Evolutionary conservation across 305 asterid genomes (phyloP).

Genomic region (Fraxinus paxiana): DNA sequence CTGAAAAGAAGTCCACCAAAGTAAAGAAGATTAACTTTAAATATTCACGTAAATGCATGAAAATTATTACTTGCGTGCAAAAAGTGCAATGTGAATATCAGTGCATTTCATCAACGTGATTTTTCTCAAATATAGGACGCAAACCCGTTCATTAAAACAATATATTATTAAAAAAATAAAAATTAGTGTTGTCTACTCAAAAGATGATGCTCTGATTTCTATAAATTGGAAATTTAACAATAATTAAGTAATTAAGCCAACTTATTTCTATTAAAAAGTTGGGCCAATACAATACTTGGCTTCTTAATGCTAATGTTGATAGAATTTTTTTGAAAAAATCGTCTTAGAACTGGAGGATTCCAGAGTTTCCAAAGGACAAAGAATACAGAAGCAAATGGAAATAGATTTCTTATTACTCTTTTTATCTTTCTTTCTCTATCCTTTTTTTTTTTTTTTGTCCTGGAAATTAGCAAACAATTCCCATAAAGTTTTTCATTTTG

Average conservation of each 20-base stretch:
- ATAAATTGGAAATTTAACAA: neutral
- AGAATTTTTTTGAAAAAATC: neutral
- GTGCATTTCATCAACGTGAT: neutral
- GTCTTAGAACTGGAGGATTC: neutral
- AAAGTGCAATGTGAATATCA: neutral
- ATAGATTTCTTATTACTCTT: neutral
- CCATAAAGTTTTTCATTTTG: neutral
- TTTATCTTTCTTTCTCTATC: neutral
- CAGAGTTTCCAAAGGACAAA: neutral
- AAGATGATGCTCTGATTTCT: neutral
- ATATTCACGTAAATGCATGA: neutral
- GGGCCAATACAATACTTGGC: neutral
- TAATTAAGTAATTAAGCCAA: neutral
- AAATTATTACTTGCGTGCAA: neutral
- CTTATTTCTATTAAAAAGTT: neutral
- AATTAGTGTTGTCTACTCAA: neutral
- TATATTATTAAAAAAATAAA: too few relatives aligned
- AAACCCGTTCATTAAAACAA: neutral
- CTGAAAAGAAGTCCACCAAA: slow-evolving; percentile 2
- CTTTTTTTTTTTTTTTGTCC: neutral
- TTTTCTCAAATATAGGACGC: neutral
- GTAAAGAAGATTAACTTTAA: neutral
- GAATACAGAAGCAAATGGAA: neutral
- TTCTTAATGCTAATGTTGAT: neutral
- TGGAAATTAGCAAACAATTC: neutral